A percentile compares a stretch with the other conserved stretches of the same genome.
Conservation (phyloP, 2,329 filamentous ascomycete species). For the Phyllosticta paracitricarpa region DNA sequence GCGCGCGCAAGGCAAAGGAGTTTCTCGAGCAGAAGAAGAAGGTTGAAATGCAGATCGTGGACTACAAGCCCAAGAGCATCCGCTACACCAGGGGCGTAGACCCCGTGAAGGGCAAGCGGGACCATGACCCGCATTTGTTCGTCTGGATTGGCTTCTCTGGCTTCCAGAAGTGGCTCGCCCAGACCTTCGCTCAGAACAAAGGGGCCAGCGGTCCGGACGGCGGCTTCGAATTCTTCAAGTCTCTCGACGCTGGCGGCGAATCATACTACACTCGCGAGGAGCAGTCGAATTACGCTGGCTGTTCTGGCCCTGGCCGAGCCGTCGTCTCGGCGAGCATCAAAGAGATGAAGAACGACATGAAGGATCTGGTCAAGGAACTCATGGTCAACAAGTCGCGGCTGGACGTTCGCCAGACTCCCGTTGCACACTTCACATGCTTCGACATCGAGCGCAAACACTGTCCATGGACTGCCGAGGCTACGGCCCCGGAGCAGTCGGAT, state of each 20-base stretch:
- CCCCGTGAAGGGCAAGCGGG: conserved; percentile 29
- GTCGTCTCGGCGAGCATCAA: conserved; percentile 32
- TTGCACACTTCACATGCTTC: not conserved
- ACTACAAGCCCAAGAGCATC: conserved; percentile 16
- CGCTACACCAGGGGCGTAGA: conserved; percentile 20
- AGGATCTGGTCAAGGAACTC: conserved; percentile 25
- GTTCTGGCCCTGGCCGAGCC: conserved; percentile 33
- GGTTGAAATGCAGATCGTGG: conserved; percentile 20
- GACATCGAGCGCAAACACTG: not conserved
- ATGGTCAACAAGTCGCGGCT: conserved; percentile 33
- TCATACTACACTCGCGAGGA: conserved; percentile 33
- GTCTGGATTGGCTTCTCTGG: conserved; percentile 41
- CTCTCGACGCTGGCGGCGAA: conserved; percentile 30
- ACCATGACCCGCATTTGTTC: conserved; percentile 40
- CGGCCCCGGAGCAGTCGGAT: not conserved
- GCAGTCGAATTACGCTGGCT: conserved; percentile 29
- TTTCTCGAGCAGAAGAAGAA: conserved; percentile 13
- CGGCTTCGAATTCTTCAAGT: conserved; percentile 36
- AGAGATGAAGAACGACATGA: conserved; percentile 35
- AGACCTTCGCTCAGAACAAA: conserved; percentile 29
- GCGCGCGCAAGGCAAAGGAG: conserved; percentile 21
- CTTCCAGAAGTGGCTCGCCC: conserved; percentile 38
- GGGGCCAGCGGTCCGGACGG: conserved; percentile 33
- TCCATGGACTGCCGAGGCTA: not conserved
- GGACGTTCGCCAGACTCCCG: conserved; percentile 25